Evolutionary conservation across 2,329 filamentous ascomycete species (phyloP).

Genomic region (Mycogone perniciosa): DNA sequence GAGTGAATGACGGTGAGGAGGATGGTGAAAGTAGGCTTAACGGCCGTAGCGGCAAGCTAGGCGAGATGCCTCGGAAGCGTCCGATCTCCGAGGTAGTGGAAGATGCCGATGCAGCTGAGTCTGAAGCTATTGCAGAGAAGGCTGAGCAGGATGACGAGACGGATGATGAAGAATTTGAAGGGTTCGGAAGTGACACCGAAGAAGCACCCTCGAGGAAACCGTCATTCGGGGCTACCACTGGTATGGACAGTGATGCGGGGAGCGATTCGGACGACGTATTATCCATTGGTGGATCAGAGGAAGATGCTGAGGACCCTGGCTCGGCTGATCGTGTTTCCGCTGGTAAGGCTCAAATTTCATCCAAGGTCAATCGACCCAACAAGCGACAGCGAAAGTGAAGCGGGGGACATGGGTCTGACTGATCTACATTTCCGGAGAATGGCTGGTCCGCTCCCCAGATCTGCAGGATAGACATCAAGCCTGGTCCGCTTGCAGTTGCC

Average conservation of each 20-base stretch:
- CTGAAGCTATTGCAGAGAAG: conserved; percentile 21
- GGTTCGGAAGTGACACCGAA: conserved; percentile 31
- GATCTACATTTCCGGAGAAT: not conserved
- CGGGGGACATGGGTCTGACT: not conserved
- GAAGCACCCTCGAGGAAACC: conserved; percentile 25
- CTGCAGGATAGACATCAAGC: not conserved
- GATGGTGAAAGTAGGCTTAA: conserved; percentile 48
- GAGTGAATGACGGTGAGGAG: conserved; percentile 36
- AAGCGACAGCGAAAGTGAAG: conserved; percentile 23
- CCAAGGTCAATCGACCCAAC: conserved; percentile 13
- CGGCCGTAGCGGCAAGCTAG: conserved; percentile 69
- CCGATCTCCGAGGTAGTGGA: conserved; percentile 50
- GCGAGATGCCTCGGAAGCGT: conserved; percentile 83
- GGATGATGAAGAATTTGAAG: conserved; percentile 34
- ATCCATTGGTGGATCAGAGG: conserved; percentile 19
- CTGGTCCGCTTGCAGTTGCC: not conserved
- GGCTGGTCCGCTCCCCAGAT: not conserved
- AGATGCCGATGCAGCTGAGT: conserved; percentile 31
- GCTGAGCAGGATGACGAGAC: conserved; percentile 24
- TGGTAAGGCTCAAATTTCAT: conserved; percentile 1
- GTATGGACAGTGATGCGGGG: conserved; percentile 33
- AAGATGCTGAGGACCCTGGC: not conserved
- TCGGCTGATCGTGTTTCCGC: not conserved
- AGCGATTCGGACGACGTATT: conserved; percentile 35
- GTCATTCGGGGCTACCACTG: conserved; percentile 25